Conservation (phyloP, 148 eudicot species). For the Cornus suecica region DNA sequence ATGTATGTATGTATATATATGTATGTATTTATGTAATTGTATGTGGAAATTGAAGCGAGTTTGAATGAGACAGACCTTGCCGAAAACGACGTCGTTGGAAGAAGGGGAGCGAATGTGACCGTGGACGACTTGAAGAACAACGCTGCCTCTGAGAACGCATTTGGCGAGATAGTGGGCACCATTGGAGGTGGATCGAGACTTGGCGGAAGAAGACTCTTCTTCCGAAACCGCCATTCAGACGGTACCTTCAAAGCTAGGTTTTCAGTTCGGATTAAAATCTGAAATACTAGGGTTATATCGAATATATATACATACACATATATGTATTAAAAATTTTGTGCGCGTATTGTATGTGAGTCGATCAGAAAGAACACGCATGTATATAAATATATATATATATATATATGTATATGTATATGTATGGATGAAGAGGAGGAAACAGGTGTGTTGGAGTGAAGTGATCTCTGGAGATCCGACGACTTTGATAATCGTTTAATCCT, state of each 20-base stretch:
- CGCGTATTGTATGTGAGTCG: background rate
- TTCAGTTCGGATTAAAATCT: background rate
- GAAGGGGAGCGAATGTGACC: slow-evolving; percentile 76
- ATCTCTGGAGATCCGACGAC: no score
- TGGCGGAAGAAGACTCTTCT: slow-evolving; percentile 65
- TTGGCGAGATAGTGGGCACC: slow-evolving; percentile 74
- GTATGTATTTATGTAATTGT: background rate
- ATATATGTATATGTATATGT: no score
- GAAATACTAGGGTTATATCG: slow-evolving; percentile 3
- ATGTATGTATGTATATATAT: background rate
- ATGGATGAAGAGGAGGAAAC: background rate
- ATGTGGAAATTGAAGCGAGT: background rate
- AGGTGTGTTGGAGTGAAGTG: background rate
- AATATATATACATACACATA: no score
- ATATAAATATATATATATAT: background rate
- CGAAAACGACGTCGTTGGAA: slow-evolving; percentile 77
- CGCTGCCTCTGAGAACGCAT: slow-evolving; percentile 74
- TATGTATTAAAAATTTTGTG: background rate
- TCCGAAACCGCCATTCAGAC: slow-evolving; percentile 69
- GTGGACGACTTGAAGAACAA: slow-evolving; percentile 68
- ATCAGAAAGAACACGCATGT: background rate
- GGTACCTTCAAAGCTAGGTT: slow-evolving; percentile 8
- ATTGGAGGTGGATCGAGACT: slow-evolving; percentile 37
- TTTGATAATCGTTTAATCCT: background rate
- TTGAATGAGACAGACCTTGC: slow-evolving; percentile 48